These are phyloP conservation scores for Talaromyces funiculosus DNA, from an alignment of 2,329 filamentous ascomycete genomes.

Conservation along the genomic window DNA sequence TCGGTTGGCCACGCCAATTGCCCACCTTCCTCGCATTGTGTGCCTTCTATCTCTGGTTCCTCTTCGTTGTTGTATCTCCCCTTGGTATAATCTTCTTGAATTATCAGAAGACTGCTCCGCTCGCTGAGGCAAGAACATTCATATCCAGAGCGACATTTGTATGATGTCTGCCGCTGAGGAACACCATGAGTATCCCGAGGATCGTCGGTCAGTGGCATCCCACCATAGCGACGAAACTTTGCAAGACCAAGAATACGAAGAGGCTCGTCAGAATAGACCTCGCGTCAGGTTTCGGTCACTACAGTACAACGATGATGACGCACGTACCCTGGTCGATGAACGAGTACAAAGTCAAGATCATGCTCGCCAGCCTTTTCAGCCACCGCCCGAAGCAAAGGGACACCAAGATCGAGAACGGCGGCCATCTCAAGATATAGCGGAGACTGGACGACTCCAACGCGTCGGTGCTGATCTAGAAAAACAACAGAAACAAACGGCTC, in stretches of 20 bases:
- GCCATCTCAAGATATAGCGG: constrained; percentile 25
- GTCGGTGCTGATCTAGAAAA: not conserved
- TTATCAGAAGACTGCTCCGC: not conserved
- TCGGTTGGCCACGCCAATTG: not conserved
- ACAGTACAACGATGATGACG: not conserved
- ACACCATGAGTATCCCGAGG: constrained; percentile 12
- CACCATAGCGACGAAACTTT: constrained; percentile 14
- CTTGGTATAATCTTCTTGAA: not conserved
- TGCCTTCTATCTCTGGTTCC: not conserved
- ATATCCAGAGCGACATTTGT: not conserved
- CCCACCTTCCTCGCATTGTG: not conserved
- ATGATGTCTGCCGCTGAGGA: constrained; percentile 12
- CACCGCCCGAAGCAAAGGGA: not conserved
- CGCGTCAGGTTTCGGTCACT: constrained; percentile 11
- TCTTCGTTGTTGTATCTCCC: not conserved
- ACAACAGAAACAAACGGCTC: constrained; percentile 5
- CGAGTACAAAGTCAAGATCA: constrained; percentile 9
- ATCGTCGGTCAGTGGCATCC: constrained; percentile 9
- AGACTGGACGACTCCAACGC: constrained; percentile 13
- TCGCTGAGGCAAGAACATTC: not conserved
- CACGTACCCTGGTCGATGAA: constrained; percentile 4
- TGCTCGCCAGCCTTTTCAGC: constrained; percentile 10
- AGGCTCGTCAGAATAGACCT: not conserved
- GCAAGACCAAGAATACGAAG: constrained; percentile 6
- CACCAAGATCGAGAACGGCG: constrained; percentile 12